Conservation (phyloP, 2,329 filamentous ascomycete species). For the Pochonia chlamydosporia region DNA sequence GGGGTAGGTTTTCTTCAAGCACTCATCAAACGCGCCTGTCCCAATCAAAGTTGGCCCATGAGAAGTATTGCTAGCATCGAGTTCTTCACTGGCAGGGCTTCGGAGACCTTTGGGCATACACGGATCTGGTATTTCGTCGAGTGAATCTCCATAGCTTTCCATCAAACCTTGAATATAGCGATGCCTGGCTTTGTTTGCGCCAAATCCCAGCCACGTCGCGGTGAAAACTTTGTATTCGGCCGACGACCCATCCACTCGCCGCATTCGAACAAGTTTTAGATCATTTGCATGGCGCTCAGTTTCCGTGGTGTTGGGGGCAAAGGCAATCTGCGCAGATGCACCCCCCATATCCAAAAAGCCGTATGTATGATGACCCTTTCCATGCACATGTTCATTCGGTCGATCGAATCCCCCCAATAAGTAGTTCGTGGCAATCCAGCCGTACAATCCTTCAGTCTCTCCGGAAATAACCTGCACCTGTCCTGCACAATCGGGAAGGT, state of each 20-base stretch:
- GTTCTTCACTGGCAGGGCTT: slow-evolving; percentile 60
- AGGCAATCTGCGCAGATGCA: slow-evolving; percentile 95
- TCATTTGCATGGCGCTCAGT: slow-evolving; percentile 84
- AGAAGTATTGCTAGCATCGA: slow-evolving; percentile 21
- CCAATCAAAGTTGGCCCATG: slow-evolving; percentile 60
- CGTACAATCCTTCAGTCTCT: slow-evolving; percentile 92
- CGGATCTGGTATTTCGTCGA: slow-evolving; percentile 75
- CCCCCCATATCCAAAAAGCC: slow-evolving; percentile 98
- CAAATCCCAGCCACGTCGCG: slow-evolving; percentile 94
- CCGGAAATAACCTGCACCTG: slow-evolving; percentile 94
- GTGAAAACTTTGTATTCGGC: slow-evolving; percentile 89
- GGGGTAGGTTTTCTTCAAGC: slow-evolving; percentile 74
- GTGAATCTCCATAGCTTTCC: slow-evolving; percentile 53
- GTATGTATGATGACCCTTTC: slow-evolving; percentile 87
- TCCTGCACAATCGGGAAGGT: slow-evolving; percentile 79
- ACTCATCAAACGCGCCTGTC: slow-evolving; percentile 83
- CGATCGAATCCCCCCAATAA: slow-evolving; percentile 84
- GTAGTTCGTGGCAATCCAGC: slow-evolving; percentile 97
- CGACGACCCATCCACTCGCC: slow-evolving; percentile 71
- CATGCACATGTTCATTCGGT: slow-evolving; percentile 68
- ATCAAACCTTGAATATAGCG: slow-evolving; percentile 77
- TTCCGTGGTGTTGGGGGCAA: slow-evolving; percentile 90
- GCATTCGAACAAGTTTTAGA: slow-evolving; percentile 76
- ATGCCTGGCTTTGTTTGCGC: slow-evolving; percentile 86
- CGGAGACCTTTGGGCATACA: slow-evolving; percentile 77